These are phyloP conservation scores for Salix koriyanagi DNA, from an alignment of 345 rosid genomes.

Conservation along the genomic window DNA sequence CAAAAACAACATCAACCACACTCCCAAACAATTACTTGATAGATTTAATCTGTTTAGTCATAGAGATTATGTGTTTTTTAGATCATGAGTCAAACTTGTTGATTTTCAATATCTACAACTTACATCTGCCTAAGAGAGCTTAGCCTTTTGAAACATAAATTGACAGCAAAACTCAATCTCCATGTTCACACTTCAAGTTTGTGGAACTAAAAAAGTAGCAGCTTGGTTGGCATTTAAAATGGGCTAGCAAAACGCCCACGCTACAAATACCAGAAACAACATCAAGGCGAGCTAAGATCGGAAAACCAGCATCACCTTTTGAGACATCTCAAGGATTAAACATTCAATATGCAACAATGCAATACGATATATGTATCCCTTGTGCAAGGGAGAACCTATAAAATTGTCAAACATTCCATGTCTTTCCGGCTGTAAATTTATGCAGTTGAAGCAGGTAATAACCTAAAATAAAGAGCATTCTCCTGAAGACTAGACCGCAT, in stretches of 20 bases:
- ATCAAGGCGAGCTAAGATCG: not conserved
- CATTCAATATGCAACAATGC: slow-evolving; percentile 7
- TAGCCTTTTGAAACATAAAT: too few species aligned
- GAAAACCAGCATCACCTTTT: not conserved
- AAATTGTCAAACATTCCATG: slow-evolving; percentile 16
- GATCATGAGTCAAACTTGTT: too few species aligned
- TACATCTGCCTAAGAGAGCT: too few species aligned
- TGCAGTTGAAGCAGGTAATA: slow-evolving; percentile 10
- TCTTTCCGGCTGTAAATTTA: slow-evolving; percentile 16
- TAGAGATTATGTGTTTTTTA: too few species aligned
- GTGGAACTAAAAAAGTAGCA: too few species aligned
- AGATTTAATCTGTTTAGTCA: too few species aligned
- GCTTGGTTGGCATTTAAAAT: too few species aligned
- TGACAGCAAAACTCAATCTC: too few species aligned
- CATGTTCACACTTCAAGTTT: too few species aligned
- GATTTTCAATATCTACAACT: too few species aligned
- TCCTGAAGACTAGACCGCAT: slow-evolving; percentile 22
- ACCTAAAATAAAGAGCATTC: slow-evolving; percentile 16
- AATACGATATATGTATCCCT: slow-evolving; percentile 14
- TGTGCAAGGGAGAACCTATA: slow-evolving; percentile 13
- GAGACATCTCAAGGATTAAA: not conserved
- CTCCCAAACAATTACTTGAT: fast-evolving
- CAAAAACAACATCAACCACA: too few species aligned
- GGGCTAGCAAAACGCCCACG: not conserved
- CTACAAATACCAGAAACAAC: not conserved